Evolutionary conservation across 148 eudicot species (phyloP).

Genomic region (Pouteria glomerata): DNA sequence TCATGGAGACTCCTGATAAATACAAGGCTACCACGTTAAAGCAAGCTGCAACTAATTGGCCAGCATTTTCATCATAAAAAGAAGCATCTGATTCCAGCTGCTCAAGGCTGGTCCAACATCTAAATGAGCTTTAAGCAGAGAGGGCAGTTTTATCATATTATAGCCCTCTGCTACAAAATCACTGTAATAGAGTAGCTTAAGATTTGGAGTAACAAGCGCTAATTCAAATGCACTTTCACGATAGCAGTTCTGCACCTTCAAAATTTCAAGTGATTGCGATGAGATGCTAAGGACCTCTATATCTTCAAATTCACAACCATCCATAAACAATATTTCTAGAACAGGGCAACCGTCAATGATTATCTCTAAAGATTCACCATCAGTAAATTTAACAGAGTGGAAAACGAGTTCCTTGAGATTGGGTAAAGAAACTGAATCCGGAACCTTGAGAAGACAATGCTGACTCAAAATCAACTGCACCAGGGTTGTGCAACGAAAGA

Average conservation of each 20-base stretch:
- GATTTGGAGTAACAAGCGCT: not conserved
- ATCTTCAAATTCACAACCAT: not conserved
- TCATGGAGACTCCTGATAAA: not conserved
- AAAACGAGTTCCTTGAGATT: not conserved
- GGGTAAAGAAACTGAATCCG: not conserved
- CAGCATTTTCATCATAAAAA: not conserved
- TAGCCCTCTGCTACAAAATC: not conserved
- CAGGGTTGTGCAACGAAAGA: not conserved
- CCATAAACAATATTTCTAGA: not conserved
- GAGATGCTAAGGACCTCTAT: not conserved
- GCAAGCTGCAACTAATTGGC: not conserved
- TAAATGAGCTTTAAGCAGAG: not conserved
- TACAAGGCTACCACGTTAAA: not conserved
- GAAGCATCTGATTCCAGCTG: not conserved
- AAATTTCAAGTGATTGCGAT: not conserved
- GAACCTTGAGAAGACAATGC: not conserved
- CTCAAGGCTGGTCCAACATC: not conserved
- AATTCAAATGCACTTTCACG: not conserved
- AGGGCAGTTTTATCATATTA: not conserved
- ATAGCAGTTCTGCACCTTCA: not conserved
- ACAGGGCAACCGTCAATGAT: conserved; percentile 4
- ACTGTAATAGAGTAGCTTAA: not conserved
- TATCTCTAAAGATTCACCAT: not conserved
- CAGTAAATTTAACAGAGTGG: not conserved
- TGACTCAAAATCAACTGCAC: not conserved